These are phyloP conservation scores for Haplographium delicatum DNA, from an alignment of 495 filamentous ascomycete genomes.

Conservation along the genomic window DNA sequence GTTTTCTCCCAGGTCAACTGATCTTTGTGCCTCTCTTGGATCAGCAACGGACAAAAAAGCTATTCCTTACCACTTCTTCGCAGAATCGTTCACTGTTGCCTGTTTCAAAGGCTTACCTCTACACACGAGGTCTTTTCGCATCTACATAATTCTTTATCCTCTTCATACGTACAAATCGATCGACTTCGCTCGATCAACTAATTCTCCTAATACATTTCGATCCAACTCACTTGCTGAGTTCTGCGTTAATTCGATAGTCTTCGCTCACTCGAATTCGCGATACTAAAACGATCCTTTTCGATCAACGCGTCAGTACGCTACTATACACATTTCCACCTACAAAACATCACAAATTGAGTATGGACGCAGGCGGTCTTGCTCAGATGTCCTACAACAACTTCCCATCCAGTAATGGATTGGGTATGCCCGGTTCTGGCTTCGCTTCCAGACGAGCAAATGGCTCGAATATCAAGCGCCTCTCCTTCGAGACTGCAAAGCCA, in stretches of 20 bases:
- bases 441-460: slow-evolving; percentile 75
- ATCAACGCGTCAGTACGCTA: background rate
- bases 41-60: slow-evolving; percentile 16
- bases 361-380: slow-evolving; percentile 99
- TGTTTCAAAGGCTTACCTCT: slow-evolving; percentile 21
- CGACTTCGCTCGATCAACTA: slow-evolving; percentile 20
- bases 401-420: slow-evolving; percentile 62
- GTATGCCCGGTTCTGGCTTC: slow-evolving; percentile 70
- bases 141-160: slow-evolving; percentile 22
- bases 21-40: slow-evolving; percentile 21
- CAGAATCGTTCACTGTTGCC: slow-evolving; percentile 18
- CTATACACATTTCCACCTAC: slow-evolving; percentile 13
- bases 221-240: slow-evolving; percentile 11
- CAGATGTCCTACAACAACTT: slow-evolving; percentile 94
- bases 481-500: slow-evolving; percentile 55
- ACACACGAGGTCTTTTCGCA: slow-evolving; percentile 18
- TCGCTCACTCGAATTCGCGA: slow-evolving; percentile 18
- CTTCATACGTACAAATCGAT: slow-evolving; percentile 23
- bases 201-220: slow-evolving; percentile 25
- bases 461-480: slow-evolving; percentile 82
- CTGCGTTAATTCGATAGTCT: slow-evolving; percentile 10
- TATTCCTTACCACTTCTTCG: slow-evolving; percentile 17
- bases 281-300: slow-evolving; percentile 1
- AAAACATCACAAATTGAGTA: slow-evolving; percentile 53
- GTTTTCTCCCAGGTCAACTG: slow-evolving; percentile 15